Base-by-base conservation (phyloP, 352 stramenopile genomes). In the Pythium dissotocum region DNA sequence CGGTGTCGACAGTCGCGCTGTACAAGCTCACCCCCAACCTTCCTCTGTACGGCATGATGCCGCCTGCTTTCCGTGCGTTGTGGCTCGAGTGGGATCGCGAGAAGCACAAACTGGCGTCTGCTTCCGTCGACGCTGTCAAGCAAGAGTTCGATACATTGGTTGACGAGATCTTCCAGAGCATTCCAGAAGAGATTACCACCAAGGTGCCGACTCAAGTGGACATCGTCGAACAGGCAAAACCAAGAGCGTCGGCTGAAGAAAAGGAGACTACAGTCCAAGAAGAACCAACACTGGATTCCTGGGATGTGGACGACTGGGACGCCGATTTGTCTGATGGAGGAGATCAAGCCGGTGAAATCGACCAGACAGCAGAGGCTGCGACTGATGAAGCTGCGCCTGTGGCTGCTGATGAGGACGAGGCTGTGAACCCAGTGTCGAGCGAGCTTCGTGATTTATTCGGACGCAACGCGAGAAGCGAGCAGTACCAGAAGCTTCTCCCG, bases 11-110 rank as follows among this genome's bases (percentile, higher is more conserved):
- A 12, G 80, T 87, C 35, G 89, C 88, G 10, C 71, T 98, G n/a
- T 98, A 97, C 75, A 77, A 81, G 42, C 78, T 98, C 40, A 83
- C 84, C 49, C 82, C 91, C 0, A 78, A 89, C 14, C 70, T 98
- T 32, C 91, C 88, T 30, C 71, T 98, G 2, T 96, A 98, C 72
- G 83, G 82, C 14, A 78, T 98, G 51, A 79, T 98, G 32, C 93
- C 93, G 2, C 89, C 88, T 3, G n/a, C 77, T 18, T 97, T 97
- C 63, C 87, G 90, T 8, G 82, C 91, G 4, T 78, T 98, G 72
- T 98, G 95, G 95, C 72, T 88, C 26, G 46, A 64, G n/a, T 95
- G 85, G 85, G 71, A 79, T 2, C 73, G 78, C 0, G 68, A 76
- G 16, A 73, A 83, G 40, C 70, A 88, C 18, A 62, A 77, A 8